phyloP scores from a whole-genome alignment of 2,329 filamentous ascomycete species.

The Monilinia vaccinii-corymbosi region DNA sequence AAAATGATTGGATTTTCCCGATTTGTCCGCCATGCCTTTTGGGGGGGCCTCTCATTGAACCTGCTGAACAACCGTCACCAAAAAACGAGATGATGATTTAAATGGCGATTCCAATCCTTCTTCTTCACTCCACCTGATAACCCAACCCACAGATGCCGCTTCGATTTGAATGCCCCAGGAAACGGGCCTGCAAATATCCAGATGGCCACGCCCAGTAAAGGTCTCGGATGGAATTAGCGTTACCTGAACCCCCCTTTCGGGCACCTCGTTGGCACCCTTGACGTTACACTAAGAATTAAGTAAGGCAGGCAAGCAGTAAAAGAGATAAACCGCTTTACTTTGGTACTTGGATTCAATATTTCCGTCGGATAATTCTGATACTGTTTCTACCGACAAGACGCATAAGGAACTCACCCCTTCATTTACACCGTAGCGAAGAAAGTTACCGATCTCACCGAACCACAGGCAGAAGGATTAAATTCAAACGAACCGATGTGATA shows the following conservation, averaged over 20 bases:
- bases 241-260: background rate
- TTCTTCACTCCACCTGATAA: background rate
- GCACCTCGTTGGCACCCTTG: constrained; percentile 4
- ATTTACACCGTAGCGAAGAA: constrained; percentile 4
- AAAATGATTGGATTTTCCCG: background rate
- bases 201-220: background rate
- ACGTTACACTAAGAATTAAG: constrained; percentile 1
- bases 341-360: background rate
- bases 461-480: background rate
- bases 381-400: background rate
- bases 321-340: background rate
- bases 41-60: constrained; percentile 1
- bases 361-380: constrained; percentile 2
- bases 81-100: background rate
- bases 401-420: background rate
- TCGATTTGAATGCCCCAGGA: background rate
- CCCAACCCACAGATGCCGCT: background rate
- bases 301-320: constrained; percentile 1
- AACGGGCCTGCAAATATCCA: background rate
- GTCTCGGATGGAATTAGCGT: background rate
- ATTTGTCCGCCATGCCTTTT: constrained; percentile 2
- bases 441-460: background rate
- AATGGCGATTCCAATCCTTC: background rate
- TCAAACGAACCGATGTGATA: background rate
- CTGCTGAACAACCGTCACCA: background rate